A percentile compares a stretch with the other conserved stretches of the same genome.
Evolutionary conservation across 768 basidiomycete species (phyloP).

Genomic region (Amanita muscaria): DNA sequence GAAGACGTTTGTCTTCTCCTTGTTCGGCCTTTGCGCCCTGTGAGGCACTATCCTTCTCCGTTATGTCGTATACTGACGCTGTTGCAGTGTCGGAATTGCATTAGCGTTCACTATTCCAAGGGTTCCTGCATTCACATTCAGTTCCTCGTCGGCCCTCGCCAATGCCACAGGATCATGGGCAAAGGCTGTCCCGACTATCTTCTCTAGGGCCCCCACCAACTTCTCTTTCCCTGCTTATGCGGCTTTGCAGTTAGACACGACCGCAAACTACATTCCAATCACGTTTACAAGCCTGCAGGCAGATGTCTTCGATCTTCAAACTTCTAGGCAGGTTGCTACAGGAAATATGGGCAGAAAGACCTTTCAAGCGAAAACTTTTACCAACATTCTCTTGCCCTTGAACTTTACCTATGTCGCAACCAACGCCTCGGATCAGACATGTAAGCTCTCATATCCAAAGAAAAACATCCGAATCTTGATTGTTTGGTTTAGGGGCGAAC

Average conservation of each 20-base stretch:
- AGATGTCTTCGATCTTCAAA: conserved; percentile 59
- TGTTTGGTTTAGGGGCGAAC: conserved; percentile 41
- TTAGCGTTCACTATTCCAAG: conserved; percentile 80
- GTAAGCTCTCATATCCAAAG: conserved; percentile 30
- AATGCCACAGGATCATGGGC: conserved; percentile 54
- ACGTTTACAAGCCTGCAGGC: conserved; percentile 63
- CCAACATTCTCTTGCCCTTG: conserved; percentile 63
- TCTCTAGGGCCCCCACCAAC: conserved; percentile 76
- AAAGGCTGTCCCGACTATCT: conserved; percentile 45
- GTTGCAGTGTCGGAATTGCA: conserved; percentile 49
- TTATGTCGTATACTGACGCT: conserved; percentile 5
- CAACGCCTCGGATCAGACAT: conserved; percentile 79
- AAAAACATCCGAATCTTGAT: conserved; percentile 5
- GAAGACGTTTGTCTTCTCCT: conserved; percentile 57
- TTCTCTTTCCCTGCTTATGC: conserved; percentile 81
- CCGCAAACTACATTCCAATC: conserved; percentile 66
- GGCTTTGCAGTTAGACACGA: conserved; percentile 69
- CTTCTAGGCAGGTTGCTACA: conserved; percentile 52
- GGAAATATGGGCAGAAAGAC: conserved; percentile 54
- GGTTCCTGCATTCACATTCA: conserved; percentile 65
- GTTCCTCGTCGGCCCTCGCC: conserved; percentile 44
- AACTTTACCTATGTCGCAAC: conserved; percentile 76
- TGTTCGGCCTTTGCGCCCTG: conserved; percentile 53
- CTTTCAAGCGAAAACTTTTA: conserved; percentile 58
- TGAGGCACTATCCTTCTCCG: conserved; percentile 23